Percentiles rank a stretch among this genome's conserved stretches.
These are phyloP conservation scores for Colletotrichum sp. DNA, from an alignment of 2,329 filamentous ascomycete genomes.

Conservation along the genomic window DNA sequence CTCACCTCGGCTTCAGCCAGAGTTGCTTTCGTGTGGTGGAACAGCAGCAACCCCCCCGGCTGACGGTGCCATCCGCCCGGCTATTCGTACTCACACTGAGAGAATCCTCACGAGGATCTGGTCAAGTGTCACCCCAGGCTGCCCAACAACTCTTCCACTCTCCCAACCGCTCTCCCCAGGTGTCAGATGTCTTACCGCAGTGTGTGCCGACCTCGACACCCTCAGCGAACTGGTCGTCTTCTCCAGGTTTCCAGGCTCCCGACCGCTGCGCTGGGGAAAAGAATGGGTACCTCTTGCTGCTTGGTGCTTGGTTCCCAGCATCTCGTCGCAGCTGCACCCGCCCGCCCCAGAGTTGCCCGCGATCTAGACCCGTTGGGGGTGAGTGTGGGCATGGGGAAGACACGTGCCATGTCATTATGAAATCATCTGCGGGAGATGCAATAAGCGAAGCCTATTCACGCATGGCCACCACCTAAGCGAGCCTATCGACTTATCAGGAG, in stretches of 20 bases:
- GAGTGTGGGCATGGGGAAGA: neutral
- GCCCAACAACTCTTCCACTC: neutral
- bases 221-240: neutral
- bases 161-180: neutral
- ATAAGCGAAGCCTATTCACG: neutral
- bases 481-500: neutral
- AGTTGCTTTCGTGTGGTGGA: neutral
- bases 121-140: constrained; percentile 15
- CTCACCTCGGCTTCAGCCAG: neutral
- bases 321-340: neutral
- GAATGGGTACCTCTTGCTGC: neutral
- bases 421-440: neutral
- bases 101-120: constrained; percentile 13
- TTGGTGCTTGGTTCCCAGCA: neutral
- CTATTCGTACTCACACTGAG: neutral
- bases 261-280: neutral
- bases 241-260: neutral
- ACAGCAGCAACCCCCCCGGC: neutral
- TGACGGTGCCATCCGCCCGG: constrained; percentile 15
- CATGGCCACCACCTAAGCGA: neutral
- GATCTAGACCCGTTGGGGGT: neutral
- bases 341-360: constrained; percentile 5
- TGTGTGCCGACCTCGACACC: constrained; percentile 7
- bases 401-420: constrained; percentile 14
- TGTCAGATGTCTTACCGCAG: constrained; percentile 14